Conservation (phyloP, 768 basidiomycete genomes). For the Hypholoma sublateritium region DNA sequence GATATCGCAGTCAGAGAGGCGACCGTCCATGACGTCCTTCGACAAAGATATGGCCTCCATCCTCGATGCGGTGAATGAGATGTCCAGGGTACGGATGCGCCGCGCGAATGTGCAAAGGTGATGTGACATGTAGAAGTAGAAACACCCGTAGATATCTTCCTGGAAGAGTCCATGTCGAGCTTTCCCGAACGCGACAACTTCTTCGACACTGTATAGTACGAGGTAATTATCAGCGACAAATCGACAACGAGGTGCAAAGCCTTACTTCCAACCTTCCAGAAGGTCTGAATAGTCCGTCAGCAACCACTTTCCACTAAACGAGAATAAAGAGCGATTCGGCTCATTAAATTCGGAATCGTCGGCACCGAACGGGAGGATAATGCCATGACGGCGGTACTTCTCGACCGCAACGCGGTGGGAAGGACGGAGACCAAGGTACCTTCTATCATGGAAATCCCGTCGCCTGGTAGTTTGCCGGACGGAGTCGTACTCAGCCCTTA, state of each 20-base stretch:
- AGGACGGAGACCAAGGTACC: constrained; percentile 33
- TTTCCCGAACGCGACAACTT: constrained; percentile 33
- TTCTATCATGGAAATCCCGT: constrained; percentile 37
- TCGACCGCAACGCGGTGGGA: constrained; percentile 46
- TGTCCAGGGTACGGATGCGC: constrained; percentile 30
- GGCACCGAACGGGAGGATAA: constrained; percentile 51
- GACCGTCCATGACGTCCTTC: constrained; percentile 16
- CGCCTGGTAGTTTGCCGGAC: constrained; percentile 35
- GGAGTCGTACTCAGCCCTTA: constrained; percentile 27
- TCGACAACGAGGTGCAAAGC: not conserved
- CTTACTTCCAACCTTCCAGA: constrained; percentile 45
- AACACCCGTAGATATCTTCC: constrained; percentile 50
- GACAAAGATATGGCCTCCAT: constrained; percentile 35
- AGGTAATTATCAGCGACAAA: not conserved
- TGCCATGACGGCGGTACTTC: constrained; percentile 37
- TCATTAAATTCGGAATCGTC: constrained; percentile 36
- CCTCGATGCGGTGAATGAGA: constrained; percentile 31
- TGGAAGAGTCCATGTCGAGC: constrained; percentile 30
- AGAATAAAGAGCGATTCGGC: constrained; percentile 42
- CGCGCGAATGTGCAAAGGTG: constrained; percentile 36
- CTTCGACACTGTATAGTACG: constrained; percentile 25
- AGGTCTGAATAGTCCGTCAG: constrained; percentile 41
- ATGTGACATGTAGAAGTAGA: constrained; percentile 44
- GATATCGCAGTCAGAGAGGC: constrained; percentile 16
- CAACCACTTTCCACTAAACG: constrained; percentile 33